phyloP scores from a whole-genome alignment of 140 eudicot species.

The Senecio squalidus region DNA sequence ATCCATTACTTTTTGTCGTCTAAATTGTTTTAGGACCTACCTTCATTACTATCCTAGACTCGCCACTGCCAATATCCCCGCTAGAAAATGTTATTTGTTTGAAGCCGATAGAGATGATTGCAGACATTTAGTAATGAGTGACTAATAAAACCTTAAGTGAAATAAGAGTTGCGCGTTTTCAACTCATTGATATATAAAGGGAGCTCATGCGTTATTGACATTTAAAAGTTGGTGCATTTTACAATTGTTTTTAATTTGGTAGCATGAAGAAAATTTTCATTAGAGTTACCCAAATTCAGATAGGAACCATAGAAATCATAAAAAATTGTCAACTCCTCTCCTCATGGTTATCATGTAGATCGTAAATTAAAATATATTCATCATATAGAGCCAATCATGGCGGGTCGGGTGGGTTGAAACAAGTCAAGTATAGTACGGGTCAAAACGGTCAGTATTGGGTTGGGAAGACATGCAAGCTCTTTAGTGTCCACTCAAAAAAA shows the following conservation, averaged over 20 bases:
- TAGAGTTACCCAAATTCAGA: neutral
- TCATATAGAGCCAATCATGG: slow-evolving; percentile 4
- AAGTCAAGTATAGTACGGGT: too few relatives aligned
- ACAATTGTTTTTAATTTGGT: neutral
- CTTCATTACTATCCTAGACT: too few relatives aligned
- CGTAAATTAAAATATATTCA: neutral
- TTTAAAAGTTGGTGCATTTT: neutral
- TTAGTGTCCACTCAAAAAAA: too few relatives aligned
- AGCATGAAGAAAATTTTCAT: neutral
- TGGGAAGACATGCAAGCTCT: too few relatives aligned
- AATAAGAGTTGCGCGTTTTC: neutral
- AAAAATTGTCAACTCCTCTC: too few relatives aligned
- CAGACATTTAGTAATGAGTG: neutral
- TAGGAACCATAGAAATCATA: too few relatives aligned
- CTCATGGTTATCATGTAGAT: neutral
- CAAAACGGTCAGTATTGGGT: too few relatives aligned
- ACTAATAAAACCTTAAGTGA: neutral
- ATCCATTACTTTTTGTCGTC: too few relatives aligned
- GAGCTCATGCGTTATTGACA: neutral
- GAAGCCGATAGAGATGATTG: neutral
- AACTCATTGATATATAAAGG: neutral
- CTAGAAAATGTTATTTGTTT: neutral
- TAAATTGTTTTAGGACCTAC: too few relatives aligned
- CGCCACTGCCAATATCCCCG: too few relatives aligned
- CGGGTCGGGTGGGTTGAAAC: too few relatives aligned